phyloP scores from a whole-genome alignment of 805 yeast genomes.

The Zygosaccharomyces rouxii region DNA sequence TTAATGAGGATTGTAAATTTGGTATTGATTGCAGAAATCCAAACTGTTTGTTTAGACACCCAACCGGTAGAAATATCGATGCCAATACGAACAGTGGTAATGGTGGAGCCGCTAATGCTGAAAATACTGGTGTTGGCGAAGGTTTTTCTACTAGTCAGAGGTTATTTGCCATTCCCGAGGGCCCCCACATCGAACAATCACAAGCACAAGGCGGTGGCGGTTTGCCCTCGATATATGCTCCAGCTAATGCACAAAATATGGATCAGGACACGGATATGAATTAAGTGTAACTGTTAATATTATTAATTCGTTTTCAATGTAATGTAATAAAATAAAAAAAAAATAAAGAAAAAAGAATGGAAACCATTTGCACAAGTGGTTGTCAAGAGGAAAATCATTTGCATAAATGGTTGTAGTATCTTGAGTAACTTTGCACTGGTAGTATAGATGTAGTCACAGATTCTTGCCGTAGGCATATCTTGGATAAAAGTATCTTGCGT shows the following conservation, averaged over 20 bases:
- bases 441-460: not conserved
- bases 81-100: constrained; percentile 33
- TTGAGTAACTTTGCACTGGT: not conserved
- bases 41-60: constrained; percentile 72
- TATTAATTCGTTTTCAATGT: not conserved
- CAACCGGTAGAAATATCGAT: constrained; percentile 58
- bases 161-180: constrained; percentile 73
- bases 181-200: constrained; percentile 54
- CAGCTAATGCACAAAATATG: constrained; percentile 7
- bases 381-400: constrained; percentile 13
- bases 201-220: constrained; percentile 43
- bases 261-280: constrained; percentile 31
- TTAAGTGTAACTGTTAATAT: constrained; percentile 8
- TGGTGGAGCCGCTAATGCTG: constrained; percentile 24
- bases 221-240: constrained; percentile 25
- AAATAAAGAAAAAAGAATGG: constrained; percentile 3
- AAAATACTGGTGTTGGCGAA: constrained; percentile 25
- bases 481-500: not conserved
- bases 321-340: constrained; percentile 16
- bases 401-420: constrained; percentile 5
- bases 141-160: constrained; percentile 46
- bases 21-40: constrained; percentile 70
- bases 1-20: constrained; percentile 73
- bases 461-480: not conserved
- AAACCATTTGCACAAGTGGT: constrained; percentile 30